Evolutionary conservation across 345 rosid genomes (phyloP).

Genomic region (Excoecaria agallocha): DNA sequence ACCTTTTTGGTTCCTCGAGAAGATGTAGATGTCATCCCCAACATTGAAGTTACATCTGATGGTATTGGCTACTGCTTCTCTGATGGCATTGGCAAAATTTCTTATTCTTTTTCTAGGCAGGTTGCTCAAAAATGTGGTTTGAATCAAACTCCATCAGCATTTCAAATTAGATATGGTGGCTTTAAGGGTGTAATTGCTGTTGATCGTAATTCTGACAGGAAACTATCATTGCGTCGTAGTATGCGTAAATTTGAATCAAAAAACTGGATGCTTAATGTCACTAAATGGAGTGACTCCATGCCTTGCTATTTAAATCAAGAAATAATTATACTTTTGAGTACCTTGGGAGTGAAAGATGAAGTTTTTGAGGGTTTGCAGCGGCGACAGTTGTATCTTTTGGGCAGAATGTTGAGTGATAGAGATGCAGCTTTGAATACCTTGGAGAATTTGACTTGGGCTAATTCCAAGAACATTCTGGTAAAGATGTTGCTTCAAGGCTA

Average conservation of each 20-base stretch:
- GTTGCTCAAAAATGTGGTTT: conserved; percentile 80
- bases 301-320: conserved; percentile 92
- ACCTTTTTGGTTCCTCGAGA: conserved; percentile 59
- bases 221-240: conserved; percentile 75
- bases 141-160: conserved; percentile 75
- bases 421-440: conserved; percentile 67
- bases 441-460: conserved; percentile 55
- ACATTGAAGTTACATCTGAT: conserved; percentile 64
- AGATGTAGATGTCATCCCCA: conserved; percentile 78
- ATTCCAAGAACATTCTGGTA: conserved; percentile 51
- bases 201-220: conserved; percentile 68
- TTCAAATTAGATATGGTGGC: conserved; percentile 95
- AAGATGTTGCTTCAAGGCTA: conserved; percentile 77
- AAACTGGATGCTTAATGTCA: conserved; percentile 84
- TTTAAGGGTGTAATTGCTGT: conserved; percentile 89
- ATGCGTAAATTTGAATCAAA: conserved; percentile 84
- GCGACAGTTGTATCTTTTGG: conserved; percentile 55
- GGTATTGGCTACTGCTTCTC: conserved; percentile 82
- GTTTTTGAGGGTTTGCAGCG: conserved; percentile 61
- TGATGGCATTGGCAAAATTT: conserved; percentile 93
- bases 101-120: conserved; percentile 62
- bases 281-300: conserved; percentile 76
- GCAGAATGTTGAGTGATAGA: conserved; percentile 57
- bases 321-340: conserved; percentile 77
- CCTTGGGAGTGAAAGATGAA: conserved; percentile 69